These are phyloP conservation scores for Marasmius fiardii DNA, from an alignment of 1,284 basidiomycete genomes.

Conservation along the genomic window DNA sequence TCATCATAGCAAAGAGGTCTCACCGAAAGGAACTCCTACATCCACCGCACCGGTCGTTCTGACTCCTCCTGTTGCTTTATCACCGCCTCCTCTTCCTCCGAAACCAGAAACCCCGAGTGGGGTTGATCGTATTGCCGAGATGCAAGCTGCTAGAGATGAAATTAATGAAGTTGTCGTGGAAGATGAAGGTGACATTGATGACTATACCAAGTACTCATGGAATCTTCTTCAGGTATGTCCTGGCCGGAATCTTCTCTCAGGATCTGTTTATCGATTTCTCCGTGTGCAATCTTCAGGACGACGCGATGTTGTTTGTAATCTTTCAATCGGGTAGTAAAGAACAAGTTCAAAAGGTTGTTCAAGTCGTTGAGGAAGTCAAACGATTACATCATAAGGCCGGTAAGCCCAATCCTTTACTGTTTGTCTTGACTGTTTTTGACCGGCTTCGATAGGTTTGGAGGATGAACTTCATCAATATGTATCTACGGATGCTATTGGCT, in stretches of 20 bases:
- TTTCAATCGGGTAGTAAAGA: constrained; percentile 61
- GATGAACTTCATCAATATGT: constrained; percentile 78
- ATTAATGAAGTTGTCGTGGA: constrained; percentile 72
- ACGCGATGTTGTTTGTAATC: constrained; percentile 76
- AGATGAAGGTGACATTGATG: constrained; percentile 58
- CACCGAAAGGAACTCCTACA: not conserved
- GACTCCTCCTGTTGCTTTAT: constrained; percentile 1
- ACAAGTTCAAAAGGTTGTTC: constrained; percentile 74
- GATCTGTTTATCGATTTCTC: not conserved
- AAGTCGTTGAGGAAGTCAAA: constrained; percentile 77
- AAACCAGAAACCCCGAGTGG: constrained; percentile 62
- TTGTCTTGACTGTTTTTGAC: not conserved
- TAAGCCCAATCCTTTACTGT: constrained; percentile 22
- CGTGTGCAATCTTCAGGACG: constrained; percentile 60
- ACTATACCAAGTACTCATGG: constrained; percentile 70
- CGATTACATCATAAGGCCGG: constrained; percentile 71
- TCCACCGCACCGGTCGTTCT: not conserved
- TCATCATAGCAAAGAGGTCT: constrained; percentile 34
- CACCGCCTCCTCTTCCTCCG: constrained; percentile 43
- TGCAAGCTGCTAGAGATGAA: constrained; percentile 60
- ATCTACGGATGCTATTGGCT: constrained; percentile 53
- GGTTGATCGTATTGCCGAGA: constrained; percentile 61
- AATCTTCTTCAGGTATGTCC: constrained; percentile 56
- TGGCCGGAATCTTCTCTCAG: too few species aligned
- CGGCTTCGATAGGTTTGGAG: constrained; percentile 40